Evolutionary conservation across 2,329 filamentous ascomycete genomes (phyloP), one percentile per base, ranked within the genome.

Genomic region (Tolypocladium nubicola): DNA sequence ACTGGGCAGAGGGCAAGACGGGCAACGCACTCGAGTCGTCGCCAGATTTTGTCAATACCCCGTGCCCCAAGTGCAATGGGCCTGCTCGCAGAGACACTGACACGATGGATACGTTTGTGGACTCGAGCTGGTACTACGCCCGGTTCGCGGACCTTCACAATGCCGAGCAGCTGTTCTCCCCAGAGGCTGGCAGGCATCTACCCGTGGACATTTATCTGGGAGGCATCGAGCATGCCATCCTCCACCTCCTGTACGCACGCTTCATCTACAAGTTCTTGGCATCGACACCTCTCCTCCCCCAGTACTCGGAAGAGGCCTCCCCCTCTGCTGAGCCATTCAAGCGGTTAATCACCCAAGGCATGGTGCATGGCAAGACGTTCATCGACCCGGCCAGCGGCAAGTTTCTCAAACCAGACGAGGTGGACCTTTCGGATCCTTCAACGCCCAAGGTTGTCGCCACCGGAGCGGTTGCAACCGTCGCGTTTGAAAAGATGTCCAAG

Each of bases 21-120:
- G 90, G 90, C 0, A 96, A 93, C 64, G 89, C 90, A 0, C 76
- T 96, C 21, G 88, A 89, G 62, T 79, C 82, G 23, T 84, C 85
- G 1, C 73, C 84, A 14, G 83, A 87, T 9, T 96, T 90, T 85
- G 78, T 90, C 52, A 83, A 91, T 64, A 88, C 85, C 0, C 70
- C 77, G 3, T 96, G 91, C 67, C 91, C 91, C 6, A 82, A 82
- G 63, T 96, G 91, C 65, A 75, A 80, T 19, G 78, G 81, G 1
- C 73, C 83, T 30, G 91, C 89, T 8, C 87, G 84, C 68, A 82
- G 91, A 61, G 91, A 96, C 62, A 96, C 91, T 0, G 91, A 96
- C 69, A 96, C 91, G 3, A 96, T 96, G 91, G 91, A 96, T 70
- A 96, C 91, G 0, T 96, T 96, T 72, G 91, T 96, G 60, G 91